Conservation (phyloP, 2,329 filamentous ascomycete species). For the Pseudogymnoascus sp. region DNA sequence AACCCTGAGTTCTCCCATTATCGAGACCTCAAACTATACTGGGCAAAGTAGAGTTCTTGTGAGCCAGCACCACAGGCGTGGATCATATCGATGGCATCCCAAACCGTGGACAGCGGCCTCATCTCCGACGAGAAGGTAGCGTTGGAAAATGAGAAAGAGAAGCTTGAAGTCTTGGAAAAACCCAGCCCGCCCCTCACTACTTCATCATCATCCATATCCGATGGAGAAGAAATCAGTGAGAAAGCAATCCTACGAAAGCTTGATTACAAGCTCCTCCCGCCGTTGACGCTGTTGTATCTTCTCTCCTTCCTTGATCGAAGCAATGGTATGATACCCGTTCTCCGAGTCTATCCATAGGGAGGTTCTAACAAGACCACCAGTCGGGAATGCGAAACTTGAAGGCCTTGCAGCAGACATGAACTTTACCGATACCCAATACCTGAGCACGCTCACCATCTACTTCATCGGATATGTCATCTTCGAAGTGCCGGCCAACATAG, state of each 20-base stretch:
- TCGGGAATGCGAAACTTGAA: conserved; percentile 53
- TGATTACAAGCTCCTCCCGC: conserved; percentile 46
- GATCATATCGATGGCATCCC: neutral
- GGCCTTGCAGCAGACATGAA: conserved; percentile 46
- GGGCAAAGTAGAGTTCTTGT: neutral
- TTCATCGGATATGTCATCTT: conserved; percentile 57
- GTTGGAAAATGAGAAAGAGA: neutral
- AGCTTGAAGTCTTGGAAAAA: neutral
- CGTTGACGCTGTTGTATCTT: conserved; percentile 49
- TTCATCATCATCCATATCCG: neutral
- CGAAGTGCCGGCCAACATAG: conserved; percentile 57
- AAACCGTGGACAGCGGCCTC: neutral
- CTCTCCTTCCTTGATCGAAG: conserved; percentile 52
- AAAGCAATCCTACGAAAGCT: conserved; percentile 52
- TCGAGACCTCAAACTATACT: neutral
- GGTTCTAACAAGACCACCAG: conserved; percentile 34
- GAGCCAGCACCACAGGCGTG: neutral
- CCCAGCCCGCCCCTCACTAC: neutral
- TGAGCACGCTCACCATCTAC: conserved; percentile 60
- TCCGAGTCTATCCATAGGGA: conserved; percentile 20
- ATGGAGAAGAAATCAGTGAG: conserved; percentile 42
- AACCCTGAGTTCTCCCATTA: neutral
- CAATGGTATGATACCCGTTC: conserved; percentile 43
- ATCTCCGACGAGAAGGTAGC: neutral
- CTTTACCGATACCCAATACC: conserved; percentile 57